Percentiles rank a stretch among this genome's conserved stretches.
Evolutionary conservation across 176 grass and related monocot species (phyloP).

Genomic region (Metroxylon sagu): DNA sequence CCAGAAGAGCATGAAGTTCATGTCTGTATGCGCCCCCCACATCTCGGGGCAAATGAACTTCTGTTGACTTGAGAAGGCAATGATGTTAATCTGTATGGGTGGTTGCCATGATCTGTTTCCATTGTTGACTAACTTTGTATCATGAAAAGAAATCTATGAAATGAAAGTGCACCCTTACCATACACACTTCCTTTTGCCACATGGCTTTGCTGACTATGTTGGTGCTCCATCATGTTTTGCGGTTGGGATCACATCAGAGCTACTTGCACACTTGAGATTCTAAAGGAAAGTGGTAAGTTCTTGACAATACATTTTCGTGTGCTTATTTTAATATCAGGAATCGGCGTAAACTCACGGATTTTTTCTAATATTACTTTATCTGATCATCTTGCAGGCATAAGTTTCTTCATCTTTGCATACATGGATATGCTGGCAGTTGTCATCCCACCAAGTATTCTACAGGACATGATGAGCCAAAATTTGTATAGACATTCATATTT

Average conservation of each 20-base stretch:
- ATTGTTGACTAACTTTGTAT: slow-evolving; percentile 34
- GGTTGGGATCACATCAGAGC: slow-evolving; percentile 20
- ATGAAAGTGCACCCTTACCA: slow-evolving; percentile 13
- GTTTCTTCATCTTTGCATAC: background rate
- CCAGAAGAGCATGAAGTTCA: slow-evolving; percentile 95
- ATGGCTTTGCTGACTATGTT: slow-evolving; percentile 45
- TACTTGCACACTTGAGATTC: slow-evolving; percentile 14
- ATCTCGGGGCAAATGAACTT: slow-evolving; percentile 49
- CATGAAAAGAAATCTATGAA: slow-evolving; percentile 17
- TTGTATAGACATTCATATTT: slow-evolving; percentile 38
- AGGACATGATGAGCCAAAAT: slow-evolving; percentile 25
- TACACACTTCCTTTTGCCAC: slow-evolving; percentile 11
- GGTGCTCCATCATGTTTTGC: slow-evolving; percentile 21
- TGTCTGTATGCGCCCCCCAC: slow-evolving; percentile 75
- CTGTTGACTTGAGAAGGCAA: slow-evolving; percentile 20
- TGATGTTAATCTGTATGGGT: slow-evolving; percentile 4
- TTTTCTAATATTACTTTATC: slow-evolving; percentile 16
- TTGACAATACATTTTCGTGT: slow-evolving; percentile 20
- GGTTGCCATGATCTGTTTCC: background rate
- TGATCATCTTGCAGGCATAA: slow-evolving; percentile 4
- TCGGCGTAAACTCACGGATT: slow-evolving; percentile 9
- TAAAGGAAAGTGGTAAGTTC: slow-evolving; percentile 25
- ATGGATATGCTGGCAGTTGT: background rate
- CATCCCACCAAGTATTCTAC: slow-evolving; percentile 13
- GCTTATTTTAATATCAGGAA: slow-evolving; percentile 16